A percentile compares a stretch with the other conserved stretches of the same genome.
phyloP scores from a whole-genome alignment of 345 rosid species.

The Aquilaria yunnanensis region DNA sequence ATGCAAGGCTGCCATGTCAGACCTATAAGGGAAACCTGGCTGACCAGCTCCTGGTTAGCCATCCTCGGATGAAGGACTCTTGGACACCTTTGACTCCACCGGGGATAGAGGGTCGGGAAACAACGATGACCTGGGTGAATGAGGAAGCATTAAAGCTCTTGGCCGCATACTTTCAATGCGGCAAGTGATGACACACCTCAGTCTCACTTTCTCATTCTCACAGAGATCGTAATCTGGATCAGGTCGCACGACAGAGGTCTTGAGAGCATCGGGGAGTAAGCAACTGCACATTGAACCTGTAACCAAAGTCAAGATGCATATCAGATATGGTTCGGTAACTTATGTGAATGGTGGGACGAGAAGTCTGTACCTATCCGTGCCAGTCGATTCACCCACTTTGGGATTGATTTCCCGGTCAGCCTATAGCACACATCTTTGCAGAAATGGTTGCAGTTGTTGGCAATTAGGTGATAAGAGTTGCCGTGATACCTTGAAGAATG shows the following conservation, averaged over 20 bases:
- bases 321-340: slow-evolving; percentile 3
- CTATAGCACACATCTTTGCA: slow-evolving; percentile 65
- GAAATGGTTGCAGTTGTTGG: slow-evolving; percentile 88
- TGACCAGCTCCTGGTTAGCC: slow-evolving; percentile 28
- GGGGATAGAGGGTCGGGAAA: slow-evolving; percentile 52
- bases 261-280: slow-evolving; percentile 72
- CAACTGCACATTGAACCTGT: slow-evolving; percentile 84
- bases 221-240: slow-evolving; percentile 44
- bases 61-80: slow-evolving; percentile 61
- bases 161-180: slow-evolving; percentile 70
- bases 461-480: slow-evolving; percentile 73
- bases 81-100: slow-evolving; percentile 69
- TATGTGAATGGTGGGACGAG: neutral
- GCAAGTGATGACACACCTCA: slow-evolving; percentile 49
- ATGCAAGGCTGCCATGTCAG: too few relatives aligned
- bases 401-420: slow-evolving; percentile 64
- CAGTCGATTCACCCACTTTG: slow-evolving; percentile 89
- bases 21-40: neutral
- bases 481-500: slow-evolving; percentile 66
- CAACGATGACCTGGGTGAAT: slow-evolving; percentile 36
- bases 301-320: slow-evolving; percentile 12
- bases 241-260: slow-evolving; percentile 45
- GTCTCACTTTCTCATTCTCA: slow-evolving; percentile 62
- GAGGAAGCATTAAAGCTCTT: slow-evolving; percentile 55
- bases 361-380: slow-evolving; percentile 60